These are phyloP conservation scores for Fistulinella prunicolor DNA, from an alignment of 768 basidiomycete genomes.

Conservation along the genomic window DNA sequence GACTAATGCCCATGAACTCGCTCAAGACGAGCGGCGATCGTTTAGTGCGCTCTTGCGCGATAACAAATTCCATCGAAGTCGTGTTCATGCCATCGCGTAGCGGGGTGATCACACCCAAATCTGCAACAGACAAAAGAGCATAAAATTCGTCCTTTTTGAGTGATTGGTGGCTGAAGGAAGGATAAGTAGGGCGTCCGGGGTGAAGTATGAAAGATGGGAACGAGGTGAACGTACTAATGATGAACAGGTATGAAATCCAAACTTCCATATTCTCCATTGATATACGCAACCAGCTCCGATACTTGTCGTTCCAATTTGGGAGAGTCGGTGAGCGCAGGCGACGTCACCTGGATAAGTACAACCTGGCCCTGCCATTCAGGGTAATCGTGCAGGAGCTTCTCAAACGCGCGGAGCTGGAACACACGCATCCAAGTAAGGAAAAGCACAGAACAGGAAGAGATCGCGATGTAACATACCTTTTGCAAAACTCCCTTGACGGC, in stretches of 20 bases:
- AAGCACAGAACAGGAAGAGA: background rate
- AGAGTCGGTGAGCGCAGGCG: slow-evolving; percentile 87
- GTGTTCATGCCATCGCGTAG: slow-evolving; percentile 99
- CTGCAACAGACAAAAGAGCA: slow-evolving; percentile 88
- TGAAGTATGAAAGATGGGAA: background rate
- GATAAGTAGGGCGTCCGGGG: background rate
- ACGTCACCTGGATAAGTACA: slow-evolving; percentile 80
- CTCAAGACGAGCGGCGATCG: slow-evolving; percentile 86
- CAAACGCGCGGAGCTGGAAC: slow-evolving; percentile 83
- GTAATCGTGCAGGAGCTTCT: slow-evolving; percentile 89
- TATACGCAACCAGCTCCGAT: slow-evolving; percentile 89
- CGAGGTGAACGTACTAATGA: slow-evolving; percentile 75
- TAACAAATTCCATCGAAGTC: slow-evolving; percentile 95
- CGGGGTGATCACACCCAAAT: slow-evolving; percentile 92
- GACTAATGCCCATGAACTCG: slow-evolving; percentile 97
- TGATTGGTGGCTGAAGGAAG: slow-evolving; percentile 77
- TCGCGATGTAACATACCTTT: slow-evolving; percentile 73
- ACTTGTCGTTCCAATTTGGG: slow-evolving; percentile 92
- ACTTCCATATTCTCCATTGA: slow-evolving; percentile 93
- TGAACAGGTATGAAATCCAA: slow-evolving; percentile 96
- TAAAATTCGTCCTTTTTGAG: slow-evolving; percentile 99
- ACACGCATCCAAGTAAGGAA: background rate
- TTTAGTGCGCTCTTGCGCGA: slow-evolving; percentile 85
- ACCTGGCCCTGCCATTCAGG: slow-evolving; percentile 95
- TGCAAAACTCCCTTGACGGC: slow-evolving; percentile 98